A percentile compares a stretch with the other conserved stretches of the same genome.
These are phyloP conservation scores for Dorcoceras hygrometricum DNA, from an alignment of 257 asterid genomes.

Conservation along the genomic window DNA sequence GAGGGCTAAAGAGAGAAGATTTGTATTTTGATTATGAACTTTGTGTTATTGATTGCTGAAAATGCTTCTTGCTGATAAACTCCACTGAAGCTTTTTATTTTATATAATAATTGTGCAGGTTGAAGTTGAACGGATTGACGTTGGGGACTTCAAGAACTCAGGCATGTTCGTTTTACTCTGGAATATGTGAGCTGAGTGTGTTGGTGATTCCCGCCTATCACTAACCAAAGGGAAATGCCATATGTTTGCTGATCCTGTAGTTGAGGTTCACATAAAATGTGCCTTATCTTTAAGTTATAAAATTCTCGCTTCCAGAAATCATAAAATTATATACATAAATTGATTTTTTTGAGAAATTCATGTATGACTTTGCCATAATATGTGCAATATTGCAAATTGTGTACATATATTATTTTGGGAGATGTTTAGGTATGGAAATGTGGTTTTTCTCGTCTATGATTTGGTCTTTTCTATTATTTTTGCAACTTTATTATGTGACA, in stretches of 20 bases:
- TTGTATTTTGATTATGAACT: slow-evolving; percentile 16
- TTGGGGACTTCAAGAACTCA: slow-evolving; percentile 69
- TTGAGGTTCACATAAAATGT: slow-evolving; percentile 8
- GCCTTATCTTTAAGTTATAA: neutral
- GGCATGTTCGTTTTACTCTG: slow-evolving; percentile 43
- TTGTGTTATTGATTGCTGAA: neutral
- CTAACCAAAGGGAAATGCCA: slow-evolving; percentile 8
- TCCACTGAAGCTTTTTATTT: slow-evolving; percentile 13
- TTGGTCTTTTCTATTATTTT: neutral
- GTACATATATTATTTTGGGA: neutral
- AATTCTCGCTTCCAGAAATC: neutral
- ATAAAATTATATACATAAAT: neutral
- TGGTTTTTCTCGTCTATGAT: neutral
- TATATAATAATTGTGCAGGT: slow-evolving; percentile 48
- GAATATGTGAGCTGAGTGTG: slow-evolving; percentile 18
- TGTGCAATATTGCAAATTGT: neutral
- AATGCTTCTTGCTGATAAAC: slow-evolving; percentile 15
- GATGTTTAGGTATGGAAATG: neutral
- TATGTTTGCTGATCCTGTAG: neutral
- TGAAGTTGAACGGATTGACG: slow-evolving; percentile 86
- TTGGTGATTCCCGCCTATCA: neutral
- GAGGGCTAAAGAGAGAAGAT: slow-evolving; percentile 2
- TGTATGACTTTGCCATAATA: neutral
- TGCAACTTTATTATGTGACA: neutral
- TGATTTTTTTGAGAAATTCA: neutral